Percentiles rank a stretch among this genome's conserved stretches.
phyloP scores from a whole-genome alignment of 768 basidiomycete species.

The Rhizopogon sp. region DNA sequence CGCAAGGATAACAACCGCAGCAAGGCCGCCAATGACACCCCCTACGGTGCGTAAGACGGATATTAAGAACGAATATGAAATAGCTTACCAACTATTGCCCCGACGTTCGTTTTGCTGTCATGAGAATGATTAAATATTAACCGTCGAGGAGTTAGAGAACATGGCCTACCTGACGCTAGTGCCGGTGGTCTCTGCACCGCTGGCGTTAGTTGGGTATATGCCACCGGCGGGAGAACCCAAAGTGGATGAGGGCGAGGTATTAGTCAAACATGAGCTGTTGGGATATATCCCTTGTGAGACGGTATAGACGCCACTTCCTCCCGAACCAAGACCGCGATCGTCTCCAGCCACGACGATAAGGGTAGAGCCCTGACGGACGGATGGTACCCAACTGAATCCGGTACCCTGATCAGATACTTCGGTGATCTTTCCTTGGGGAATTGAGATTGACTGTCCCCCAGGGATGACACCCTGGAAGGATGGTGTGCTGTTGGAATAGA shows the following conservation, averaged over 20 bases:
- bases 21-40: conserved; percentile 56
- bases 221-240: conserved; percentile 74
- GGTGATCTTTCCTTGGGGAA: conserved; percentile 49
- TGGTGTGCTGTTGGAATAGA: conserved; percentile 36
- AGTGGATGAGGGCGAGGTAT: conserved; percentile 69
- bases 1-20: conserved; percentile 36
- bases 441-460: conserved; percentile 68
- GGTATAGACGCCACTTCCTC: conserved; percentile 57
- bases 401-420: conserved; percentile 40
- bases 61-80: neutral
- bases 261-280: conserved; percentile 50
- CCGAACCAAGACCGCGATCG: conserved; percentile 58
- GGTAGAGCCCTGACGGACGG: conserved; percentile 59
- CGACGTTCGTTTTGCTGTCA: conserved; percentile 33
- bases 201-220: conserved; percentile 53
- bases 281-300: conserved; percentile 47
- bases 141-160: neutral
- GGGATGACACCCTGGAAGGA: conserved; percentile 72
- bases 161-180: conserved; percentile 22
- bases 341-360: conserved; percentile 68
- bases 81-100: conserved; percentile 45
- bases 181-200: conserved; percentile 26
- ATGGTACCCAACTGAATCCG: conserved; percentile 67
- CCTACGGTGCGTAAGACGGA: conserved; percentile 22
- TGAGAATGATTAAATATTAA: neutral